phyloP scores from a whole-genome alignment of 2,329 filamentous ascomycete genomes.

The Cryphonectria parasitica region DNA sequence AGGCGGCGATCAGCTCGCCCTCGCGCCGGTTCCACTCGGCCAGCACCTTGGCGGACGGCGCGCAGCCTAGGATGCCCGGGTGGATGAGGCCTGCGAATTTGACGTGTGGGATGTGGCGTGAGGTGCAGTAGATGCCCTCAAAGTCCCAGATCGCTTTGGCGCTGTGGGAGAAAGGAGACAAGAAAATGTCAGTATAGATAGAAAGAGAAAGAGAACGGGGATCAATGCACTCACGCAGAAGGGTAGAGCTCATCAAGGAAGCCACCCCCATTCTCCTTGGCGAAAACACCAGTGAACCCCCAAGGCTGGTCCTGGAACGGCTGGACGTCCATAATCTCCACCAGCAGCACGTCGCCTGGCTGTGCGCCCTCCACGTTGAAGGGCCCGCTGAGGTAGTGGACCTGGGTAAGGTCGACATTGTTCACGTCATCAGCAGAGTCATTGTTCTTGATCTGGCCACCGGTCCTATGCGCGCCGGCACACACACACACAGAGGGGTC shows the following conservation, averaged over 20 bases:
- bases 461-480: conserved; percentile 50
- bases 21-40: conserved; percentile 85
- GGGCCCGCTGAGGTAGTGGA: conserved; percentile 88
- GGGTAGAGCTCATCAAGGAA: conserved; percentile 89
- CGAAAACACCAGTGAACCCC: conserved; percentile 88
- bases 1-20: conserved; percentile 73
- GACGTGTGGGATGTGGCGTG: conserved; percentile 83
- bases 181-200: background rate
- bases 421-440: conserved; percentile 88
- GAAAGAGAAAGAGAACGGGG: conserved; percentile 8
- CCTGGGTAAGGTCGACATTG: conserved; percentile 79
- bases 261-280: conserved; percentile 80
- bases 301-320: conserved; percentile 84
- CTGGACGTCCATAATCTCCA: conserved; percentile 93
- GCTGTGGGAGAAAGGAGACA: conserved; percentile 29
- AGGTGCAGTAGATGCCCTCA: conserved; percentile 71
- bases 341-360: conserved; percentile 81
- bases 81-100: conserved; percentile 90
- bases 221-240: conserved; percentile 63
- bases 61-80: conserved; percentile 88
- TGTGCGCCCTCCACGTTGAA: conserved; percentile 85
- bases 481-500: no score
- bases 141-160: conserved; percentile 65
- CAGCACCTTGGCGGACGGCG: conserved; percentile 77
- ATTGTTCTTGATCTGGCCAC: conserved; percentile 85